Evolutionary conservation across 2,329 filamentous ascomycete genomes (phyloP), one percentile per base, ranked within the genome.

Genomic region (Conoideocrella luteorostrata): DNA sequence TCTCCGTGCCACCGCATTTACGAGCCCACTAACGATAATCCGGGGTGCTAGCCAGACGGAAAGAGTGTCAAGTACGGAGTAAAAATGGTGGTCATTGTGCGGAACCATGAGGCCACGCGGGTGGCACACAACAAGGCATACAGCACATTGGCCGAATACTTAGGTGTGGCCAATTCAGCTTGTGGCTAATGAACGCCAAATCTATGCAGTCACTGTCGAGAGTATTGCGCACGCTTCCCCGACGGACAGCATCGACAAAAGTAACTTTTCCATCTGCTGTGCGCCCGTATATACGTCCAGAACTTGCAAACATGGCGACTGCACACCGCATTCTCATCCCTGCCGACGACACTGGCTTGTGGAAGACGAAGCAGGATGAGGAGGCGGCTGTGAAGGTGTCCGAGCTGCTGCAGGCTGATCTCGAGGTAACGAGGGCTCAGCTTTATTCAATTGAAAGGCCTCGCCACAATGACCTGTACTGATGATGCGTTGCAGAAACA

Each of bases 381-480:
- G 78, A 80, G 26, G 74, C 81, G 0, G 85, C 88, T 0, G 65
- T 69, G 30, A 81, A 70, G 47, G 72, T 77, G 1, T 83, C 80
- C 4, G 70, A 85, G 49, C 64, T 95, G 4, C 66, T 96, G 15
- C 86, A 95, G 58, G 68, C 81, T 45, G 89, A 95, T 56, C 74
- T 93, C 50, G 77, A 80, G 65, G 68, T 74, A 53, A n/a, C n/a
- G n/a, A n/a, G 24, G 56, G 35, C 6, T 10, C 7, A n/a, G 11
- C 15, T 4, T 3, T 20, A 21, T 20, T 12, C 17, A 2, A 5
- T 12, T n/a, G 12, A 17, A 15, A n/a, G 21, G 17, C 35, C 35
- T 28, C 2, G 5, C 28, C 9, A 26, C 21, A 9, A 17, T 15
- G 15, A 7, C 13, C 20, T 15, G 24, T 23, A 33, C 24, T 12